Evolutionary conservation across 805 yeast genomes (phyloP).

Genomic region (Saccharomyces mikatae): DNA sequence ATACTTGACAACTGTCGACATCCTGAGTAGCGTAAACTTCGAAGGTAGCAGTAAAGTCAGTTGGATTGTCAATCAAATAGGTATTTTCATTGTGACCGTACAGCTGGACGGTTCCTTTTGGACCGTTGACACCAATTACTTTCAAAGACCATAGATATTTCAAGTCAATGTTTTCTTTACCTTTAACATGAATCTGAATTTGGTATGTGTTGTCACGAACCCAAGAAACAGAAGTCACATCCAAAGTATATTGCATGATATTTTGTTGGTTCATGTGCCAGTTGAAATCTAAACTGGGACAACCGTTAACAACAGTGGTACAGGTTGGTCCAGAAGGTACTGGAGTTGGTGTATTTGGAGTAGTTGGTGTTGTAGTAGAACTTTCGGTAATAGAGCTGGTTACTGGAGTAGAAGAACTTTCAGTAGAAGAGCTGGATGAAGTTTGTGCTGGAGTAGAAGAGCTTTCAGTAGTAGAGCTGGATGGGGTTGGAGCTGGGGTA

Average conservation of each 20-base stretch:
- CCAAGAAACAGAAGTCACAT: slow-evolving; percentile 9
- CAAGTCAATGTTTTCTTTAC: slow-evolving; percentile 9
- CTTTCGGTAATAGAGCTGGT: background rate
- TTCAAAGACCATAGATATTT: slow-evolving; percentile 14
- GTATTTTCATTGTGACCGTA: slow-evolving; percentile 21
- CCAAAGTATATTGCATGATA: slow-evolving; percentile 11
- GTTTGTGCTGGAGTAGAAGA: background rate
- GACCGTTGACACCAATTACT: slow-evolving; percentile 26
- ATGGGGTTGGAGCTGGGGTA: background rate
- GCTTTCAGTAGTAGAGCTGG: background rate
- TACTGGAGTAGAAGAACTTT: background rate
- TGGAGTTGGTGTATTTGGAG: background rate
- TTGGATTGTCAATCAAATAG: slow-evolving; percentile 16
- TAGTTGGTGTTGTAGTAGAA: background rate
- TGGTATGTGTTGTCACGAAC: slow-evolving; percentile 10
- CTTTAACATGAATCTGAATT: slow-evolving; percentile 11
- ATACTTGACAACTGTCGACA: slow-evolving; percentile 6
- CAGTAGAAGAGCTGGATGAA: background rate
- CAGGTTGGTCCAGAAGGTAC: background rate
- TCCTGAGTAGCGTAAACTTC: slow-evolving; percentile 17
- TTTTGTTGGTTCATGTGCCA: slow-evolving; percentile 7
- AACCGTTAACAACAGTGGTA: slow-evolving; percentile 4
- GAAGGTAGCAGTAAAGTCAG: slow-evolving; percentile 25
- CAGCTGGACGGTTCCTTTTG: slow-evolving; percentile 18
- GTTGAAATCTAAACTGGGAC: slow-evolving; percentile 12